Conservation (phyloP, 139 green algal species). For the Penium margaritaceum region DNA sequence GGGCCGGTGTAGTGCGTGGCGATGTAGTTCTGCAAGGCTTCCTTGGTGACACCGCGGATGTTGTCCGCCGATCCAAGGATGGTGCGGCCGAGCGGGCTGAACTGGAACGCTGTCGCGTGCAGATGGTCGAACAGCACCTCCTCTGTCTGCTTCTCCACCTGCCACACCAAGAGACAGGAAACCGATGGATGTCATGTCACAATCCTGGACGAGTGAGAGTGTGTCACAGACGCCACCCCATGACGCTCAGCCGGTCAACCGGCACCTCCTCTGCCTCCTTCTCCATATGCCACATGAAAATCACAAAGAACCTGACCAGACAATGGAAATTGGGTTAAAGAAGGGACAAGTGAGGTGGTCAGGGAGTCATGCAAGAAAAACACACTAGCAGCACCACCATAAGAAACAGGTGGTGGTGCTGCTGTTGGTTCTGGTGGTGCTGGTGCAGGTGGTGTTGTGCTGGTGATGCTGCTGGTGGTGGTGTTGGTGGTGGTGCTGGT, state of each 20-base stretch:
- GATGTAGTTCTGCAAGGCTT: conserved; percentile 91
- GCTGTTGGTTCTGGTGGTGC: no score
- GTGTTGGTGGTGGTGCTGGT: no score
- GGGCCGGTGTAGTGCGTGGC: conserved; percentile 85
- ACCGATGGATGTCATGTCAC: neutral
- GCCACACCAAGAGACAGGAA: neutral
- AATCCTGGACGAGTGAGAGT: neutral
- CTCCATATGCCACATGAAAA: conserved; percentile 72
- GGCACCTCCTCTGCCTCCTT: conserved; percentile 74
- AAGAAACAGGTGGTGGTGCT: no score
- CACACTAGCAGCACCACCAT: no score
- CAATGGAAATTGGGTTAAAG: no score
- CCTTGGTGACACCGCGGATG: conserved; percentile 74
- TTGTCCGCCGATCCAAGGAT: conserved; percentile 92
- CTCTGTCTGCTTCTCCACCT: conserved; percentile 70
- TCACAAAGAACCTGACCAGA: no score
- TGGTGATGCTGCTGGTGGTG: no score
- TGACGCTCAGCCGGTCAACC: conserved; percentile 98
- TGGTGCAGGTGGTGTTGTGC: no score
- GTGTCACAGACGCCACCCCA: no score
- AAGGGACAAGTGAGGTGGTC: no score
- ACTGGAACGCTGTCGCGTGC: conserved; percentile 97
- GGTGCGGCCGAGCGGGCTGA: conserved; percentile 82
- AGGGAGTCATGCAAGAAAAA: no score
- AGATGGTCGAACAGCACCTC: conserved; percentile 97